These are phyloP conservation scores for Salix exigua DNA, from an alignment of 345 rosid genomes.

Conservation along the genomic window DNA sequence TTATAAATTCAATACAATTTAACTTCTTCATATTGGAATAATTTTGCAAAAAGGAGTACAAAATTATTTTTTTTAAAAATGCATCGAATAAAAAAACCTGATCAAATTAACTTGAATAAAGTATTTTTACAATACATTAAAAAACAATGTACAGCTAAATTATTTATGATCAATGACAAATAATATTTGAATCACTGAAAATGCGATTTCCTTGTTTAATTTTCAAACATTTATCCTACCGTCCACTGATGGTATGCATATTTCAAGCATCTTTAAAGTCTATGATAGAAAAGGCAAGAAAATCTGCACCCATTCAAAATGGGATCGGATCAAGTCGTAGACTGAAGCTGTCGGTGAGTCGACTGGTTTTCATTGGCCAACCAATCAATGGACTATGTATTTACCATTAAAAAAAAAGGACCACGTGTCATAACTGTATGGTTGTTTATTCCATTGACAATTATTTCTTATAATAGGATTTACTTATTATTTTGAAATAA, in stretches of 20 bases:
- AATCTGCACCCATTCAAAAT: conserved; percentile 8
- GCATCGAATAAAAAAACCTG: too few relatives aligned
- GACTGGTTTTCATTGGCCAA: background rate
- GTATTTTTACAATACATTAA: too few relatives aligned
- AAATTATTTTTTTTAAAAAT: too few relatives aligned
- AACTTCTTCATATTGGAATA: too few relatives aligned
- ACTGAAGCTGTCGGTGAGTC: conserved; percentile 4
- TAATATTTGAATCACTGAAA: background rate
- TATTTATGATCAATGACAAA: too few relatives aligned
- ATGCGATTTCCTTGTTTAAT: background rate
- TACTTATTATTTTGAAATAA: too few relatives aligned
- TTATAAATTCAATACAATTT: too few relatives aligned
- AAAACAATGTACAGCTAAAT: too few relatives aligned
- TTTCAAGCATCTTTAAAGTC: background rate
- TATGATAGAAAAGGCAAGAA: background rate
- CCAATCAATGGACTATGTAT: background rate
- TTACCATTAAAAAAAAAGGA: background rate
- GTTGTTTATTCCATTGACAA: too few relatives aligned
- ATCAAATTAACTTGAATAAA: too few relatives aligned
- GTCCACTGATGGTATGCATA: background rate
- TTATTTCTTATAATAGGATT: too few relatives aligned
- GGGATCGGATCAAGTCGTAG: conserved; percentile 3
- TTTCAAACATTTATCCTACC: background rate
- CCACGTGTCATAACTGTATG: background rate
- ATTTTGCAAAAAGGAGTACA: too few relatives aligned